phyloP scores from a whole-genome alignment of 495 filamentous ascomycete genomes.

The Astrothelium subdiscretum region DNA sequence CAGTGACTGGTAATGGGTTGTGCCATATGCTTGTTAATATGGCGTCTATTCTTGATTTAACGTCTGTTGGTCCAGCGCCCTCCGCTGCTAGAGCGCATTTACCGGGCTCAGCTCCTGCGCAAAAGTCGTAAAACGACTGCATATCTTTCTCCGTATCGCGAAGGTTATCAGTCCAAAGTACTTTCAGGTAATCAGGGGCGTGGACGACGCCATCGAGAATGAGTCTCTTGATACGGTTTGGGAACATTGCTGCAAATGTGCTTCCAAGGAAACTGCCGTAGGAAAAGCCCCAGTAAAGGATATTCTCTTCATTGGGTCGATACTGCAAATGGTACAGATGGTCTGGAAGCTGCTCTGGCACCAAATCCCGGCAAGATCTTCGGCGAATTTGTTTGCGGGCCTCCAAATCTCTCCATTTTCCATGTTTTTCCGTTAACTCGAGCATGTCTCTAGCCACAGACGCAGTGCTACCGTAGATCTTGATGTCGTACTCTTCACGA shows the following conservation, averaged over 20 bases:
- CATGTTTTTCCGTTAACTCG: slow-evolving; percentile 28
- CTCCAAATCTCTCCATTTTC: slow-evolving; percentile 28
- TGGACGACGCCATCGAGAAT: slow-evolving; percentile 44
- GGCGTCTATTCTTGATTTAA: slow-evolving; percentile 29
- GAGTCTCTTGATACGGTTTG: slow-evolving; percentile 37
- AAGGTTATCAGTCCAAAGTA: slow-evolving; percentile 24
- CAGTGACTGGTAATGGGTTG: slow-evolving; percentile 38
- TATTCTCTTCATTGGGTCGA: slow-evolving; percentile 13
- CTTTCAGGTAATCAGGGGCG: slow-evolving; percentile 31
- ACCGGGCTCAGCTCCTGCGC: slow-evolving; percentile 37
- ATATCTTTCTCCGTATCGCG: slow-evolving; percentile 35
- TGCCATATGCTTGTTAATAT: slow-evolving; percentile 35
- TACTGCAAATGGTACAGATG: slow-evolving; percentile 2
- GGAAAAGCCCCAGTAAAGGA: slow-evolving; percentile 16
- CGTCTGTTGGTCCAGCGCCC: slow-evolving; percentile 26
- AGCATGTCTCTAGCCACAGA: slow-evolving; percentile 18
- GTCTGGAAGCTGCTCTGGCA: not conserved
- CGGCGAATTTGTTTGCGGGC: slow-evolving; percentile 6
- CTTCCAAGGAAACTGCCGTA: slow-evolving; percentile 21
- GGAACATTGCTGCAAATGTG: slow-evolving; percentile 33
- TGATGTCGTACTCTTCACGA: slow-evolving; percentile 26
- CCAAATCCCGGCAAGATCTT: slow-evolving; percentile 4
- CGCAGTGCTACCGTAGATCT: slow-evolving; percentile 16
- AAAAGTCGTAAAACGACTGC: slow-evolving; percentile 42
- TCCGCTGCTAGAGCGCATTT: slow-evolving; percentile 37